Base-by-base conservation (phyloP, 140 eudicot species). In the Anethum foeniculum region DNA sequence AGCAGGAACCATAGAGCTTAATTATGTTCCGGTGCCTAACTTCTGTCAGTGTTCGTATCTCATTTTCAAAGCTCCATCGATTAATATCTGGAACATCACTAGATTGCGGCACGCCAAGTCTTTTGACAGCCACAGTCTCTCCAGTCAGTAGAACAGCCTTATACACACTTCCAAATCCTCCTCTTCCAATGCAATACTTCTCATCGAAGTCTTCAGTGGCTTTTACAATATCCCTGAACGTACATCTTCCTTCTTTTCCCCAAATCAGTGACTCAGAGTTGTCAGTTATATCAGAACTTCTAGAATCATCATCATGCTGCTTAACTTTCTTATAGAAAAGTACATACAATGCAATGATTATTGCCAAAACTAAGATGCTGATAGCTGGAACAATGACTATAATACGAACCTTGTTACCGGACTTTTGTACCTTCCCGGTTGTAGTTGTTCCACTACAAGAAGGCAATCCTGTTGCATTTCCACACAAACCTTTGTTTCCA, bases 11-110 rank as follows among this genome's bases (percentile, higher is more conserved):
- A 46, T 92, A 84, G 25, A 95, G 85, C 85, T 91, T 95, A 56
- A 95, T 89, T 10, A 92, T 88, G 82, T 95, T 95, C 90, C 97
- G 80, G 86, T 95, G 99, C 48, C 99, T 89, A 36, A 92, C 89
- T 80, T 92, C 93, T 48, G 97, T 95, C 82, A 95, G 73, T 28
- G 97, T 87, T 64, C 88, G 91, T 51, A 95, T 95, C 74, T 95
- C 99, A 64, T 91, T 92, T 89, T 95, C 97, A 77, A 95, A 95
- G 80, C 96, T 90, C 65, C 74, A 83, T 5, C 81, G 82, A 64
- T 86, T 94, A 36, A 76, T 72, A 76, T 56, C 80, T 68, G 89
- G 85, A 76, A 87, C 49, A 8, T 95, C 92, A 13, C 77, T 79
- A 36, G 95, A 83, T 15, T 92, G 86, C 11, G 85, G 44, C 77